These are phyloP conservation scores for Primulina huaijiensis DNA, from an alignment of 257 asterid genomes.

Conservation along the genomic window DNA sequence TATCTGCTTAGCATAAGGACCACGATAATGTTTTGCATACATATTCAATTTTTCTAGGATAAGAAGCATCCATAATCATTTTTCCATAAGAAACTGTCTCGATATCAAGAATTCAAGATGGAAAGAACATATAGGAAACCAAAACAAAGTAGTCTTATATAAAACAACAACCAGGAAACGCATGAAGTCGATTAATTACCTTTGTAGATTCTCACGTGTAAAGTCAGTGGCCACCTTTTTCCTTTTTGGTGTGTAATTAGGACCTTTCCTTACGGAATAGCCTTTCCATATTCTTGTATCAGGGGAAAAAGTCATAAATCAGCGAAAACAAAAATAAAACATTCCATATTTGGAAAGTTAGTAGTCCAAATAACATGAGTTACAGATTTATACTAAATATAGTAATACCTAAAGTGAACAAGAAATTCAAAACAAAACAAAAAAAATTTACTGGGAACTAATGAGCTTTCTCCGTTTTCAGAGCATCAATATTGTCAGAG, in stretches of 20 bases:
- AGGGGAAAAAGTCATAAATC: slow-evolving; percentile 20
- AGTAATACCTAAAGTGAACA: background rate
- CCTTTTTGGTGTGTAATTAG: slow-evolving; percentile 86
- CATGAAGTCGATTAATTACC: slow-evolving; percentile 41
- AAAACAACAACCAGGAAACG: background rate
- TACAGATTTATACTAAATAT: background rate
- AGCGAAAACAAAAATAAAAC: slow-evolving; percentile 19
- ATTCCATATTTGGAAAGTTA: slow-evolving; percentile 8
- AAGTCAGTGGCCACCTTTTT: slow-evolving; percentile 90
- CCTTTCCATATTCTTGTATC: slow-evolving; percentile 81
- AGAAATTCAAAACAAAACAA: slow-evolving; percentile 13
- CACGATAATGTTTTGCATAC: background rate
- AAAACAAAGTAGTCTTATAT: background rate
- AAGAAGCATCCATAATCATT: background rate
- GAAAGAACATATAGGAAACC: background rate
- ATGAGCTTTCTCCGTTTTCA: slow-evolving; percentile 81
- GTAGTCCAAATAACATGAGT: slow-evolving; percentile 2
- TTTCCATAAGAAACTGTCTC: background rate
- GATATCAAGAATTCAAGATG: background rate
- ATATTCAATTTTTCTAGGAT: background rate
- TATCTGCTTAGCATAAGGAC: background rate
- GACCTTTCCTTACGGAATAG: slow-evolving; percentile 73
- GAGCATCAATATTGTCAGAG: slow-evolving; percentile 70
- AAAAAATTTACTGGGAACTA: slow-evolving; percentile 59
- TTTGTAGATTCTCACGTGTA: slow-evolving; percentile 79